Evolutionary conservation across 139 green algal genomes (phyloP), one percentile per base, ranked within the genome.

Genomic region (Dunaliella primolecta): DNA sequence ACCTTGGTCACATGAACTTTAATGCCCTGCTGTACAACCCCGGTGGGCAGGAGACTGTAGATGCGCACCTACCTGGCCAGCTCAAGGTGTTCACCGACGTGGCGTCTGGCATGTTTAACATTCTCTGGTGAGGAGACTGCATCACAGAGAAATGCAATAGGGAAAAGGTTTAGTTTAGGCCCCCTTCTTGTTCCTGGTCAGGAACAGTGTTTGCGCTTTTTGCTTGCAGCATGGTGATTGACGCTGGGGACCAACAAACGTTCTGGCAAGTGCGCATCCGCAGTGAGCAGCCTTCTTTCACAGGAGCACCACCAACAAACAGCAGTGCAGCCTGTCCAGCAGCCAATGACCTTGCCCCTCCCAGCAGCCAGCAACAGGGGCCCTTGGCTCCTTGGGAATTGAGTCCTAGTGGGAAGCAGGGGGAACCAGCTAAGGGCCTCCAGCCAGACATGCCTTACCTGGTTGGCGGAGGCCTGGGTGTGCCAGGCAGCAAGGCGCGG

Each of bases 1-100:
- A 84, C 56, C 85, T 92, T 36, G 84, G 87, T 30, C 85, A 89
- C 77, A 90, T 93, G 83, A 92, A 90, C 72, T 93, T 88, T 86
- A 93, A 93, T 75, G 86, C 88, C 23, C 25, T 93, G 27, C 31
- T 91, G 15, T 64, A 81, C 37, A 87, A 88, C 78, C 82, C 88
- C 29, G 81, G 77, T 3, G 64, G 83, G 30, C 81, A 76, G 34
- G 38, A 64, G 0, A 37, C 75, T 29, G 82, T 86, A 32, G 78
- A 86, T 3, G 81, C 81, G 2, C 84, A 84, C 38, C 36, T 82
- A 32, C 86, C 84, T 34, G 82, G 78, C 31, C 32, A 80, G 56
- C 24, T 86, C n/a, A 36, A n/a, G 2, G 46, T 64, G 33, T 56
- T 36, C 27, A 33, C 29, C 23, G 15, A 75, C 27, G 78, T n/a